Percentiles rank a stretch among this genome's conserved stretches.
These are phyloP conservation scores for Musa balbisiana DNA, from an alignment of 202 grass and related monocot genomes.

Conservation along the genomic window DNA sequence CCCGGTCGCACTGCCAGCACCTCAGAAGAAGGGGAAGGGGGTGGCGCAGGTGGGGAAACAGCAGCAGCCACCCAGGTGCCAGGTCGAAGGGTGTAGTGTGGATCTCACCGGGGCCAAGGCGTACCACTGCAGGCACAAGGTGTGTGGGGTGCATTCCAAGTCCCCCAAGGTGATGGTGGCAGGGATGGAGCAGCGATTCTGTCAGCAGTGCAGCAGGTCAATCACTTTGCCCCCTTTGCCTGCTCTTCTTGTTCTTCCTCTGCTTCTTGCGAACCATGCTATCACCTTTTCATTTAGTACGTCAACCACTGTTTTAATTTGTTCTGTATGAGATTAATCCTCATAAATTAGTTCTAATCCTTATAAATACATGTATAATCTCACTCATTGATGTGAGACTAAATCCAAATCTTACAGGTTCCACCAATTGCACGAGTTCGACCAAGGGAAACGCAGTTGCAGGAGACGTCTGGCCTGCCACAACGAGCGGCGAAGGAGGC, in stretches of 20 bases:
- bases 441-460: conserved; percentile 80
- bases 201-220: conserved; percentile 98
- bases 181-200: conserved; percentile 96
- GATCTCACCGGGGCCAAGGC: conserved; percentile 69
- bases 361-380: no score
- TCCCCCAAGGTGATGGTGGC: conserved; percentile 62
- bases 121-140: conserved; percentile 95
- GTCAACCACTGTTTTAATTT: no score
- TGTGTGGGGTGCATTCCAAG: conserved; percentile 80
- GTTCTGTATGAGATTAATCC: no score
- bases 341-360: no score
- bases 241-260: no score
- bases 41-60: neutral
- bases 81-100: conserved; percentile 84
- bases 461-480: conserved; percentile 68
- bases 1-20: neutral
- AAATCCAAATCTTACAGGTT: conserved; percentile 42
- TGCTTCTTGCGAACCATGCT: no score
- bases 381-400: neutral
- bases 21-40: conserved; percentile 2
- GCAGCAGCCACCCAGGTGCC: conserved; percentile 51
- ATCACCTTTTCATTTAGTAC: no score
- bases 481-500: conserved; percentile 76
- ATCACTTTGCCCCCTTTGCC: neutral
- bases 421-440: conserved; percentile 81